Evolutionary conservation across 257 asterid species (phyloP), one percentile per base, ranked within the genome.

Genomic region (Catharanthus roseus): DNA sequence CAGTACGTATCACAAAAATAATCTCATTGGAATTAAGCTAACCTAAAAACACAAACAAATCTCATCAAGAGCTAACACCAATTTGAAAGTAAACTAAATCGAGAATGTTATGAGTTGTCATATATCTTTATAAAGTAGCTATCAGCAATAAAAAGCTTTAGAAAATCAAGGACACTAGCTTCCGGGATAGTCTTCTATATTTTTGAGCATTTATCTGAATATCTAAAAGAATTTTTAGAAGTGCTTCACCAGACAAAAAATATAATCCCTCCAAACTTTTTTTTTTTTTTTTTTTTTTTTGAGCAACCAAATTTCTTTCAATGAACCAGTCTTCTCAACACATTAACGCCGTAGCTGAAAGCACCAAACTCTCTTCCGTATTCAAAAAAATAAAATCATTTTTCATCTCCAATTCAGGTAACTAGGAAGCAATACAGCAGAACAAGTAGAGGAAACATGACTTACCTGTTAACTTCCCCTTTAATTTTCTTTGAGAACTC

Each of bases 401-500:
- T 33, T 34, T n/a, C 2, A 58, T 31, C 24, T 31, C 66, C 6
- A 15, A 21, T 26, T 58, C 0, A 29, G 26, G 21, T 2, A 57
- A 33, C 66, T 31, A n/a, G 5, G 6, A 33, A 61, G 1, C 26
- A 33, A 36, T 61, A 28, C 6, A 57, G 21, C 13, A 57, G 38
- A 55, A 28, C 23, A 33, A 62, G 10, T 42, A 69, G 10, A 69
- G 0, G 11, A 13, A 67, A 23, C 18, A 61, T 23, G 23, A 68
- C 55, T 38, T 82, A 86, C 96, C 85, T 86, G 15, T 78, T 81
- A 45, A 82, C 78, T 81, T 89, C 93, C 7, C 87, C 95, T 81
- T 85, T 91, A 68, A 91, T 53, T 76, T 87, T 88, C 74, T 86
- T 76, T 47, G 97, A 89, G 79, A 91, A 82, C 64, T 91, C 95